Conservation (phyloP, 1,284 basidiomycete species). For the Ustanciosporium gigantosporum region DNA sequence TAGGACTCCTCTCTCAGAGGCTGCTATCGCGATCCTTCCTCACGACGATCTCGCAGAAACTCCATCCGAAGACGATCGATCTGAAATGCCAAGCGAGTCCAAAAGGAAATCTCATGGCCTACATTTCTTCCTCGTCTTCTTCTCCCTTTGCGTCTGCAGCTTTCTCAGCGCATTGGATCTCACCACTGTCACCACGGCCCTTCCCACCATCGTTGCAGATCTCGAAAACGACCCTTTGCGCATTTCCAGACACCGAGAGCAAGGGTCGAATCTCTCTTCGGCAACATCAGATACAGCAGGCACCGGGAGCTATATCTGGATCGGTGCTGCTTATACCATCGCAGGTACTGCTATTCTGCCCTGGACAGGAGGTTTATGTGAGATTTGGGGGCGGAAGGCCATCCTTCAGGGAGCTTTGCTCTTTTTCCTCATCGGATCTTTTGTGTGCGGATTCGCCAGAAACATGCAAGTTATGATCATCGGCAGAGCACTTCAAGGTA, state of each 20-base stretch:
- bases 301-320: constrained; percentile 37
- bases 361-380: constrained; percentile 19
- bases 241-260: constrained; percentile 4
- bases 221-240: constrained; percentile 19
- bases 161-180: constrained; percentile 33
- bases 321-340: constrained; percentile 31
- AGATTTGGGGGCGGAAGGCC: constrained; percentile 36
- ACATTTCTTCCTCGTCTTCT: no score
- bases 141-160: no score
- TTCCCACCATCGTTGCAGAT: constrained; percentile 33
- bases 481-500: constrained; percentile 21
- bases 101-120: no score
- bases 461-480: constrained; percentile 29
- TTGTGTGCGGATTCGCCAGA: constrained; percentile 18
- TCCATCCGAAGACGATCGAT: no score
- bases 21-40: no score
- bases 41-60: no score
- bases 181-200: constrained; percentile 28
- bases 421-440: constrained; percentile 21
- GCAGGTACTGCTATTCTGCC: constrained; percentile 32
- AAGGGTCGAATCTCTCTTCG: background rate
- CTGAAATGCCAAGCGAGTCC: no score
- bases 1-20: no score
- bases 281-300: no score
- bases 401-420: constrained; percentile 17